Percentiles rank a stretch among this genome's conserved stretches.
Evolutionary conservation across 805 yeast species (phyloP).

Genomic region (Teunomyces kruisii): DNA sequence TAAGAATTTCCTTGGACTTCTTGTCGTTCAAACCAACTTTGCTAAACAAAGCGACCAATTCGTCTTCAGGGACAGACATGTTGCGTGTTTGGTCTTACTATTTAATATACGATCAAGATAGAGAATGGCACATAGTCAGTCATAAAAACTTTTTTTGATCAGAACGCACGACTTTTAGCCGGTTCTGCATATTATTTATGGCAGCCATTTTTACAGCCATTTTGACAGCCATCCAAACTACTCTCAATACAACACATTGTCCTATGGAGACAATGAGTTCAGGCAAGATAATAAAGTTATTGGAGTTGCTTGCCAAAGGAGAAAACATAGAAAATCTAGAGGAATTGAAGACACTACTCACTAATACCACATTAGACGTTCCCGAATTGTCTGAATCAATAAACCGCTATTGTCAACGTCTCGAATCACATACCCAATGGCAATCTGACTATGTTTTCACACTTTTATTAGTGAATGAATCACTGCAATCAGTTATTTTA

Average conservation of each 20-base stretch:
- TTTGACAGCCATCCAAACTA: not conserved
- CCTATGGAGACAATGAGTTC: not conserved
- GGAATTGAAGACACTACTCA: not conserved
- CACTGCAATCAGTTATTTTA: not conserved
- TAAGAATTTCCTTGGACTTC: constrained; percentile 75
- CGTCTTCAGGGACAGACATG: constrained; percentile 24
- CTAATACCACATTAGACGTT: not conserved
- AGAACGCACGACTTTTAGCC: not conserved
- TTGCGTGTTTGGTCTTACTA: not conserved
- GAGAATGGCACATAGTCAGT: not conserved
- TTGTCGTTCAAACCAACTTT: constrained; percentile 67
- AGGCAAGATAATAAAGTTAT: not conserved
- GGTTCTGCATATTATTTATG: not conserved
- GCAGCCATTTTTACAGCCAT: not conserved
- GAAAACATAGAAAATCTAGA: not conserved
- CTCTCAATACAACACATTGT: not conserved
- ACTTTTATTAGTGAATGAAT: not conserved
- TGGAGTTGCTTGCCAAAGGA: not conserved
- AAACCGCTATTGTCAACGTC: not conserved
- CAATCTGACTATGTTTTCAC: not conserved
- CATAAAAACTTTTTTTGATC: not conserved
- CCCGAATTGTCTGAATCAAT: not conserved
- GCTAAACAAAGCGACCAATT: constrained; percentile 36
- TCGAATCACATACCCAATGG: not conserved
- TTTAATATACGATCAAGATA: not conserved